Evolutionary conservation across 2,329 filamentous ascomycete genomes (phyloP).

Genomic region (Pleurostoma richardsiae): DNA sequence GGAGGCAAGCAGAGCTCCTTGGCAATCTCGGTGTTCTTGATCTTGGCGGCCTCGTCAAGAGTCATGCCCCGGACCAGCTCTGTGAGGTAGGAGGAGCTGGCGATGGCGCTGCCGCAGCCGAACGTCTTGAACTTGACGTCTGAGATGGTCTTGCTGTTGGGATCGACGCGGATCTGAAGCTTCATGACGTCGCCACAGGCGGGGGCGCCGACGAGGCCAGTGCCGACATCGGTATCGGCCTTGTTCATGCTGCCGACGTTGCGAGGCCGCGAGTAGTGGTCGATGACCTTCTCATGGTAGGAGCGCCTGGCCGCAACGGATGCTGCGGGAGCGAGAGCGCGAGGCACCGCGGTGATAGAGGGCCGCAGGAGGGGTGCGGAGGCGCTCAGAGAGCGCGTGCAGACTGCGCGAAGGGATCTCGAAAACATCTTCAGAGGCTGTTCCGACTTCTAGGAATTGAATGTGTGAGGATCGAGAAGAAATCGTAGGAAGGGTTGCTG

Average conservation of each 20-base stretch:
- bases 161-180: constrained; percentile 88
- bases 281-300: constrained; percentile 61
- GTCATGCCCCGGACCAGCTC: constrained; percentile 95
- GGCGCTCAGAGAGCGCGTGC: constrained; percentile 35
- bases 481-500: too few relatives aligned
- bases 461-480: neutral
- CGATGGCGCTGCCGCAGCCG: constrained; percentile 90
- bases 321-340: constrained; percentile 34
- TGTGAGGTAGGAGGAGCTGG: constrained; percentile 89
- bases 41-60: constrained; percentile 84
- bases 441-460: constrained; percentile 1
- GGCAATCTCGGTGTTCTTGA: constrained; percentile 97
- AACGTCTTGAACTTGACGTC: constrained; percentile 99
- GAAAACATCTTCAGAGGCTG: constrained; percentile 35
- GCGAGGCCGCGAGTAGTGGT: constrained; percentile 62
- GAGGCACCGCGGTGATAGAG: constrained; percentile 27
- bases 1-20: constrained; percentile 89
- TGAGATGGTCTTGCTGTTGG: constrained; percentile 78
- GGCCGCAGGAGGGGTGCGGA: constrained; percentile 24
- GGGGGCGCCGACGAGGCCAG: constrained; percentile 85
- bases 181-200: constrained; percentile 94
- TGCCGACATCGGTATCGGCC: constrained; percentile 77
- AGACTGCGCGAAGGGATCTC: constrained; percentile 36
- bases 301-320: constrained; percentile 35
- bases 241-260: constrained; percentile 57